Base-by-base conservation (phyloP, 768 basidiomycete genomes). In the Boletus pseudopeckii region DNA sequence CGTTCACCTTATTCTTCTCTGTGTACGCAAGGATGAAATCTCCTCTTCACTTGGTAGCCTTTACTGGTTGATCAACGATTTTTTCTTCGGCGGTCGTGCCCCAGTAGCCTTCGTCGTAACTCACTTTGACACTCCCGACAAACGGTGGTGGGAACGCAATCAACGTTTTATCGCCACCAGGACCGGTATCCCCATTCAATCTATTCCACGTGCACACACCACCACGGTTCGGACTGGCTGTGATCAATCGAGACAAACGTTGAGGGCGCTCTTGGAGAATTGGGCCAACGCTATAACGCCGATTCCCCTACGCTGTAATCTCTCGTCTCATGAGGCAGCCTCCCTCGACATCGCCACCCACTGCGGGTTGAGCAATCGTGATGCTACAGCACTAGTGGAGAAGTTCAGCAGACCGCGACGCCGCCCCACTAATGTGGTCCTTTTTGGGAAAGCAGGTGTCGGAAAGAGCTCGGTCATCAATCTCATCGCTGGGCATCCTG, bases 71-170 rank as follows among this genome's bases (percentile, higher is more conserved):
- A 65, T 74, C 55, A 56, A 60, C 20, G 55, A 73, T 11, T 61
- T 72, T 20, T 68, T 76, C 22, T 76, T 71, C 38, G 59, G 50
- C 15, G 50, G 60, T 32, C 39, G 56, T 15, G 75, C 74, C 7
- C 74, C 72, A 1, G 62, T 69, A 26, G 62, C 69, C 2, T 41
- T 76, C 2, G 68, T 70, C n/a, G 53, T 74, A 11, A 75, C 72
- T 2, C 69, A 70, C 20, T 59, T 68, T 6, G 75, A 54, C 56
- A 64, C 7, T 2, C 52, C 58, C 3, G 68, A 66, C 48, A 54
- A 65, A 13, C 50, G 48, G 10, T 76, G 74, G 74, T 74, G 73
- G 73, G 38, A 45, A 22, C n/a, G 39, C 30, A 73, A 75, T 47
- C 20, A 28, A 28, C 28, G 28, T 9, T 28, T 28, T 28, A 28